phyloP scores from a whole-genome alignment of 495 filamentous ascomycete species.

The Wilcoxina mikolae region DNA sequence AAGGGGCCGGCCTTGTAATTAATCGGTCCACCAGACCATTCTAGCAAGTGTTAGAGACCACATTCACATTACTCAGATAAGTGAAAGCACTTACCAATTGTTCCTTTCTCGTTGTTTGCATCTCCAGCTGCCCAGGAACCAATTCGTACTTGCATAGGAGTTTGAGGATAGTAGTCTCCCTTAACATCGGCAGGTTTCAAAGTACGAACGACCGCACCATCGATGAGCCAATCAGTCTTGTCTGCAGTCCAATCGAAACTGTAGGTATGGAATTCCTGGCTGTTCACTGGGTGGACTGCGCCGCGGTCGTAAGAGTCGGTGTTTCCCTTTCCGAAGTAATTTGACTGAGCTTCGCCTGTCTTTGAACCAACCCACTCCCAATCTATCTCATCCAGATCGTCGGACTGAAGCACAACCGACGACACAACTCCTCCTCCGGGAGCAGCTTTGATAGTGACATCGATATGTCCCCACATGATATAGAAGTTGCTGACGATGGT shows the following conservation, averaged over 20 bases:
- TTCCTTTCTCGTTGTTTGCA: slow-evolving; percentile 51
- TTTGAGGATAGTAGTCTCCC: slow-evolving; percentile 68
- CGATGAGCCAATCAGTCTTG: slow-evolving; percentile 68
- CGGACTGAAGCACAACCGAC: slow-evolving; percentile 75
- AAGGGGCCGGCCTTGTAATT: slow-evolving; percentile 69
- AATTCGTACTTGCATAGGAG: slow-evolving; percentile 73
- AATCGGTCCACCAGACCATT: slow-evolving; percentile 73
- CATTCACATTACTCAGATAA: background rate
- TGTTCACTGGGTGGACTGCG: slow-evolving; percentile 43
- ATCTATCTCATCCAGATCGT: slow-evolving; percentile 88
- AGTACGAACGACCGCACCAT: slow-evolving; percentile 53
- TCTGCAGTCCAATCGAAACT: slow-evolving; percentile 73
- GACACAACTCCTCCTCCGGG: slow-evolving; percentile 62
- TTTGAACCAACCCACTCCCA: slow-evolving; percentile 66
- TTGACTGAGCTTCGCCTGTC: slow-evolving; percentile 56
- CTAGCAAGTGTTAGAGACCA: slow-evolving; percentile 25
- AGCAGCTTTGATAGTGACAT: slow-evolving; percentile 55
- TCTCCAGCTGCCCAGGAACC: slow-evolving; percentile 85
- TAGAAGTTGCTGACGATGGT: slow-evolving; percentile 62
- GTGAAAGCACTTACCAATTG: slow-evolving; percentile 42
- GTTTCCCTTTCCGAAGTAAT: slow-evolving; percentile 89
- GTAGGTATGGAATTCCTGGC: slow-evolving; percentile 72
- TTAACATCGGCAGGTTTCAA: slow-evolving; percentile 45
- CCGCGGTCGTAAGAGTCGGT: slow-evolving; percentile 59
- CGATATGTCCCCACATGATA: slow-evolving; percentile 71